A percentile compares a stretch with the other conserved stretches of the same genome.
These are phyloP conservation scores for Friedmanniomyces endolithicus DNA, from an alignment of 495 filamentous ascomycete genomes.

Conservation along the genomic window DNA sequence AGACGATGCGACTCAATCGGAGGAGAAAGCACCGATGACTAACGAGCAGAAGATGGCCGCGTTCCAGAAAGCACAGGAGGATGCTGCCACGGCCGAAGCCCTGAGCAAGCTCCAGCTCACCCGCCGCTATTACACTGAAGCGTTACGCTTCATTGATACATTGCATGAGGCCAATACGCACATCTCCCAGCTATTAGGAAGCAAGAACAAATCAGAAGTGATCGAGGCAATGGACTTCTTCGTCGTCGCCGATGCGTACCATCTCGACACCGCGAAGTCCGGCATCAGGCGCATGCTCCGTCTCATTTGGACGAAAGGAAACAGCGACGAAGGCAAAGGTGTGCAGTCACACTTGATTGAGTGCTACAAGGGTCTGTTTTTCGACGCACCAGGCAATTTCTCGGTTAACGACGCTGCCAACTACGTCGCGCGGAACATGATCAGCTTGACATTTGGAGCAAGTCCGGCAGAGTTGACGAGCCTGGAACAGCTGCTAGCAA, in stretches of 20 bases:
- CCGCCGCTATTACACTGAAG: constrained; percentile 79
- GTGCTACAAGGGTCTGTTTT: constrained; percentile 90
- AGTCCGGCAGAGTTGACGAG: constrained; percentile 91
- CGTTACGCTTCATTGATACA: constrained; percentile 88
- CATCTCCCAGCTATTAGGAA: constrained; percentile 76
- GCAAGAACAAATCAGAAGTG: constrained; percentile 93
- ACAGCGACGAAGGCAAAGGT: constrained; percentile 96
- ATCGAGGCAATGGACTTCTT: constrained; percentile 99
- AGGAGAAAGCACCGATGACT: constrained; percentile 48
- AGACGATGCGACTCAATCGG: constrained; percentile 69
- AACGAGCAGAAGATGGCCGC: constrained; percentile 47
- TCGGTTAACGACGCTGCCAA: constrained; percentile 83
- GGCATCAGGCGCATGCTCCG: constrained; percentile 91
- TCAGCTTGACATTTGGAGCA: constrained; percentile 89
- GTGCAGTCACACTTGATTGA: constrained; percentile 95
- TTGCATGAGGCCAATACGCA: constrained; percentile 65
- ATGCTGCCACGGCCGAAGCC: constrained; percentile 61
- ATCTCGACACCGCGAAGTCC: constrained; percentile 74
- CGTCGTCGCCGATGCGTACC: constrained; percentile 85
- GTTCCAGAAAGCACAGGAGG: constrained; percentile 58
- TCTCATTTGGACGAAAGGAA: constrained; percentile 98
- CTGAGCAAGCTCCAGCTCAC: constrained; percentile 78
- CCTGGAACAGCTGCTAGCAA: constrained; percentile 83
- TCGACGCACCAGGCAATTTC: constrained; percentile 81
- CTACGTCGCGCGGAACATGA: constrained; percentile 97